These are phyloP conservation scores for Darksidea phi DNA, from an alignment of 495 filamentous ascomycete genomes.

Conservation along the genomic window DNA sequence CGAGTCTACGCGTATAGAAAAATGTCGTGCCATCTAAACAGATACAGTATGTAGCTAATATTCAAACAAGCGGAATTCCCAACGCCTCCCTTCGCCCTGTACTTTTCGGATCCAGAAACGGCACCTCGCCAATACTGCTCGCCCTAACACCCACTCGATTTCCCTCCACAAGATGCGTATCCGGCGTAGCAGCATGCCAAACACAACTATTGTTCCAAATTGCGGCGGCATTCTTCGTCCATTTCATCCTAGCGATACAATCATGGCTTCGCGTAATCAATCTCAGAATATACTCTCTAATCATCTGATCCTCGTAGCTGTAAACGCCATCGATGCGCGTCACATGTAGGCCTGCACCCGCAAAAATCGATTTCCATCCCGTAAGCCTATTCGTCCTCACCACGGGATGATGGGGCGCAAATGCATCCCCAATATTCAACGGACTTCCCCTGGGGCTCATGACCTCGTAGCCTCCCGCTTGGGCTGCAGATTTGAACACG, in stretches of 20 bases:
- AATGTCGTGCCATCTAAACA: no score
- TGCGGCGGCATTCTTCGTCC: constrained; percentile 46
- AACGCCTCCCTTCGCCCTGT: constrained; percentile 51
- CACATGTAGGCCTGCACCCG: constrained; percentile 47
- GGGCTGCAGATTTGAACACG: constrained; percentile 44
- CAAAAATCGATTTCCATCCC: constrained; percentile 51
- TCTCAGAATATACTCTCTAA: constrained; percentile 46
- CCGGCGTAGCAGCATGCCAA: constrained; percentile 48
- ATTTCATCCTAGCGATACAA: constrained; percentile 47
- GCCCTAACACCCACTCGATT: constrained; percentile 46
- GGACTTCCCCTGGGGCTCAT: constrained; percentile 47
- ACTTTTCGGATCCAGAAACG: constrained; percentile 50
- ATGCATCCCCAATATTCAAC: constrained; percentile 44
- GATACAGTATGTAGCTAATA: no score
- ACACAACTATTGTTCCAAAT: constrained; percentile 42
- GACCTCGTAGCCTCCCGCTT: constrained; percentile 44
- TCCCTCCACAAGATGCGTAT: constrained; percentile 46
- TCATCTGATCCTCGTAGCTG: constrained; percentile 44
- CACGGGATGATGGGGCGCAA: constrained; percentile 47
- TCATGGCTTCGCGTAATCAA: constrained; percentile 49
- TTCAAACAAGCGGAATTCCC: constrained; percentile 33
- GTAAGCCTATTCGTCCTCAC: constrained; percentile 53
- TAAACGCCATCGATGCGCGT: constrained; percentile 45
- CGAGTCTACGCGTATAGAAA: no score
- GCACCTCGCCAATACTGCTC: constrained; percentile 48